These are phyloP conservation scores for Crithidia acanthocephali DNA, from an alignment of 208 protist genomes.

Conservation along the genomic window DNA sequence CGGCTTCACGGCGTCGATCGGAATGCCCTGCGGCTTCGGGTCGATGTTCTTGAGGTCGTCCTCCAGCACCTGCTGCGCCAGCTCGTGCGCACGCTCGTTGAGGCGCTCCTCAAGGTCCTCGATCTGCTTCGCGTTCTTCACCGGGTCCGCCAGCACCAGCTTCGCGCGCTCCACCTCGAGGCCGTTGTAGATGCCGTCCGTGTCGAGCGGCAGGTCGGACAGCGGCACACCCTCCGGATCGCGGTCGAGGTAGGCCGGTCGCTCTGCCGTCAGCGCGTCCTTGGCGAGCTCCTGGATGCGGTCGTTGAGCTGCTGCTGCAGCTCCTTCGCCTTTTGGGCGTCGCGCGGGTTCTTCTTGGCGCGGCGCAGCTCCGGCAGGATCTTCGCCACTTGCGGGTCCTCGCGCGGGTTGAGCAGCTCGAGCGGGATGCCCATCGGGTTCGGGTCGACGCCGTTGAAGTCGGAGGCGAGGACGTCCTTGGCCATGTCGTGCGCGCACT, in stretches of 20 bases:
- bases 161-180: slow-evolving; percentile 74
- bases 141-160: slow-evolving; percentile 61
- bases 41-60: slow-evolving; percentile 64
- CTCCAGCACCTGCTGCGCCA: slow-evolving; percentile 59
- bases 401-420: slow-evolving; percentile 57
- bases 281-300: slow-evolving; percentile 57
- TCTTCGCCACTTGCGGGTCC: slow-evolving; percentile 54
- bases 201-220: slow-evolving; percentile 59
- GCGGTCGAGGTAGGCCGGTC: slow-evolving; percentile 53
- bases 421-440: slow-evolving; percentile 63
- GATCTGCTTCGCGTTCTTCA: slow-evolving; percentile 54
- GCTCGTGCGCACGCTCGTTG: slow-evolving; percentile 60
- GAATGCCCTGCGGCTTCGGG: slow-evolving; percentile 46
- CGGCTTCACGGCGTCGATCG: slow-evolving; percentile 52
- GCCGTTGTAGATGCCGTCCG: slow-evolving; percentile 59
- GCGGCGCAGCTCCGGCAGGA: slow-evolving; percentile 68
- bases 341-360: slow-evolving; percentile 56
- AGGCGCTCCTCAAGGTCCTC: slow-evolving; percentile 65
- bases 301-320: slow-evolving; percentile 58
- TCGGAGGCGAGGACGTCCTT: slow-evolving; percentile 43
- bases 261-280: slow-evolving; percentile 50
- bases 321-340: slow-evolving; percentile 41
- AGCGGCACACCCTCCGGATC: slow-evolving; percentile 64
- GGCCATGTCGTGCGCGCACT: slow-evolving; percentile 65
- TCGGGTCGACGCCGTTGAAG: slow-evolving; percentile 63